A percentile compares a stretch with the other conserved stretches of the same genome.
phyloP scores from a whole-genome alignment of 78 protist species.

The Guillardia theta region DNA sequence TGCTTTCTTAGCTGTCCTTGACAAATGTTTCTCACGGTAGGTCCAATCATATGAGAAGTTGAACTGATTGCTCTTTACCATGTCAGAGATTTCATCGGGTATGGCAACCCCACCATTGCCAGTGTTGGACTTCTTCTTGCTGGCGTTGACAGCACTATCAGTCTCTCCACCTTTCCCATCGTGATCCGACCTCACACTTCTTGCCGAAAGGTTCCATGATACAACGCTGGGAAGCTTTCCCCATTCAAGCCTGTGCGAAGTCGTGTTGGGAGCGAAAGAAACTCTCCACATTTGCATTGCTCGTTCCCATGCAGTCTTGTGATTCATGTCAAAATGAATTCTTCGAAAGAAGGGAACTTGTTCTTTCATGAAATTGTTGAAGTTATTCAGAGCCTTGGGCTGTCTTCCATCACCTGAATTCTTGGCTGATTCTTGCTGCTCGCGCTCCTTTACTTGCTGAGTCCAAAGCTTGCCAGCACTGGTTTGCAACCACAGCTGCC shows the following conservation, averaged over 20 bases:
- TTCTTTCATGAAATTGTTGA: neutral
- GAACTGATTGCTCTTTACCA: neutral
- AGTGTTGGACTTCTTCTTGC: too few species aligned
- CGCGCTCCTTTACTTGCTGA: neutral
- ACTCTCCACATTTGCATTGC: neutral
- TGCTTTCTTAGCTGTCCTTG: neutral
- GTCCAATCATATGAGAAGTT: neutral
- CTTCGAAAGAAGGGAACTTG: neutral
- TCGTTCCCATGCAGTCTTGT: neutral
- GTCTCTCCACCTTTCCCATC: too few species aligned
- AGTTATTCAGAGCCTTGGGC: neutral
- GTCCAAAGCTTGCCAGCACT: neutral
- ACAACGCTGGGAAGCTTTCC: neutral
- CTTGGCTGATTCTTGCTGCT: neutral
- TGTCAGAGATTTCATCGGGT: too few species aligned
- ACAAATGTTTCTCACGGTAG: neutral
- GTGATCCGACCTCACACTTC: too few species aligned
- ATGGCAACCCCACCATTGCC: too few species aligned
- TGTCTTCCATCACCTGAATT: neutral
- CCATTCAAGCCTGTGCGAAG: neutral
- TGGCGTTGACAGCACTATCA: too few species aligned
- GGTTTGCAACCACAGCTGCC: neutral
- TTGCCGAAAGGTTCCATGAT: neutral
- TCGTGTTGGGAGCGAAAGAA: too few species aligned
- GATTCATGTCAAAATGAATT: neutral